phyloP scores from a whole-genome alignment of 2,329 filamentous ascomycete genomes.

The Pyrenophora teres region DNA sequence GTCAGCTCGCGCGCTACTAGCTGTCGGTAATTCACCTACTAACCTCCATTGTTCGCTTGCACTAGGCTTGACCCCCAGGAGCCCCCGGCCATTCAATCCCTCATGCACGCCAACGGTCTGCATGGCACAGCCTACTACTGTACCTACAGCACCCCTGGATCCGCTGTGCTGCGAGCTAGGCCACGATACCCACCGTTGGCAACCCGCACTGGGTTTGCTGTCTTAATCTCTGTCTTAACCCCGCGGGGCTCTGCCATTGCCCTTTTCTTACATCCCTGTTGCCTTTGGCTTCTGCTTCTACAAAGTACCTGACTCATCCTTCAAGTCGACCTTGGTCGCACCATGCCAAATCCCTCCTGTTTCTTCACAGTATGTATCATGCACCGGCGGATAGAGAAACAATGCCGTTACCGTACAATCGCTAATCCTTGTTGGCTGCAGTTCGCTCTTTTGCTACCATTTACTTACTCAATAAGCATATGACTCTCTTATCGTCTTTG shows the following conservation, averaged over 20 bases:
- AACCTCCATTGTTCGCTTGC: not conserved
- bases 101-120: conserved; percentile 1
- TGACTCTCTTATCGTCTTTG: conserved; percentile 5
- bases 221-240: not conserved
- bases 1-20: conserved; percentile 10
- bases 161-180: not conserved
- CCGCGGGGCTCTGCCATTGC: not conserved
- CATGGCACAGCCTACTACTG: not conserved
- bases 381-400: not conserved
- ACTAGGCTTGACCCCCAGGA: conserved; percentile 3
- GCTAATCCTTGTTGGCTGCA: conserved; percentile 2
- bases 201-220: not conserved
- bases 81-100: not conserved
- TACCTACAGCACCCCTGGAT: not conserved
- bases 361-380: conserved; percentile 1
- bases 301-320: conserved; percentile 4
- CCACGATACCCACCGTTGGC: not conserved
- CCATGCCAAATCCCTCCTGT: not conserved
- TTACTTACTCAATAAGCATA: not conserved
- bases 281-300: not conserved
- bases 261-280: not conserved
- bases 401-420: not conserved
- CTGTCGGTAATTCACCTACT: conserved; percentile 2
- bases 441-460: not conserved
- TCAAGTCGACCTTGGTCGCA: conserved; percentile 1